Conservation (phyloP, 345 rosid species). For the Citrus sp. region DNA sequence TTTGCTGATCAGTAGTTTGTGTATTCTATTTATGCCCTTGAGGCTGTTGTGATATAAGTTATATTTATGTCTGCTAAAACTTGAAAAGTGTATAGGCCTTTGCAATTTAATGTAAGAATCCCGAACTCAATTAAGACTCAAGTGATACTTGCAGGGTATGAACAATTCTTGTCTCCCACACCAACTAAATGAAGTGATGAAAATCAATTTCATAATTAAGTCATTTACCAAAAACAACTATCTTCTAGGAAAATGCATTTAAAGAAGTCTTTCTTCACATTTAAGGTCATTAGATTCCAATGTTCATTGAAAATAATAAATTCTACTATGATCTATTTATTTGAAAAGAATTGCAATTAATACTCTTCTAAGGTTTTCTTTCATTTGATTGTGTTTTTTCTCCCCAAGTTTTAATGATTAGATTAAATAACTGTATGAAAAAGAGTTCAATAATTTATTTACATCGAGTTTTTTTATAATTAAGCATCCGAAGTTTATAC, state of each 20-base stretch:
- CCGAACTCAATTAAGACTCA: constrained; percentile 19
- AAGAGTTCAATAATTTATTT: not conserved
- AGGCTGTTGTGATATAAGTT: not conserved
- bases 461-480: not conserved
- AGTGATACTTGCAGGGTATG: constrained; percentile 7
- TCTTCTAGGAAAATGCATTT: constrained; percentile 18
- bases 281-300: constrained; percentile 13
- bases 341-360: not conserved
- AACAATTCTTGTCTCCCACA: constrained; percentile 18
- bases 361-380: not conserved
- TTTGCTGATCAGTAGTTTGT: too few relatives aligned
- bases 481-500: not conserved
- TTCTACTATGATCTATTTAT: not conserved
- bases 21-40: too few relatives aligned
- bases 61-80: not conserved
- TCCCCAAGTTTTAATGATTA: not conserved
- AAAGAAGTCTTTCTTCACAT: constrained; percentile 23
- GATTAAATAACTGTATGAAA: not conserved
- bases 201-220: constrained; percentile 26
- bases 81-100: not conserved
- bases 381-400: not conserved
- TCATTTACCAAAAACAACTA: constrained; percentile 11
- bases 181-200: constrained; percentile 10
- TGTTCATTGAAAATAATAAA: constrained; percentile 2
- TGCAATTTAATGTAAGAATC: constrained; percentile 6